Base-by-base conservation (phyloP, 441 rosid genomes). In the Erodium moschatum region DNA sequence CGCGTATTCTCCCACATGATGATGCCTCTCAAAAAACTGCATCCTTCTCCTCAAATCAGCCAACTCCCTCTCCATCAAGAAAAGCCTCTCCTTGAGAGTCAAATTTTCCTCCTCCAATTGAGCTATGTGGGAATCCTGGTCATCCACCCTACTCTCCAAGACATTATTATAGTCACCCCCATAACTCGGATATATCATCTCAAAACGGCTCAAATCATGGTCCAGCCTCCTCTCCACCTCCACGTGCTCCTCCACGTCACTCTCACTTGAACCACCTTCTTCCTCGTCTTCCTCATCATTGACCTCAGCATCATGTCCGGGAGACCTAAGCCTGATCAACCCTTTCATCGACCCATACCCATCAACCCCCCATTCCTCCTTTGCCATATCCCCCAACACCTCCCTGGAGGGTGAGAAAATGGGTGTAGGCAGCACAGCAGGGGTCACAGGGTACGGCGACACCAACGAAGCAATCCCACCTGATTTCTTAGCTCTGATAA, bases 311-410 rank as follows among this genome's bases (percentile, higher is more conserved):
- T 85, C 91, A 67, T 85, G 74, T 12, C 89, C 92, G n/a, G 86
- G 89, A 0, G 90, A 88, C 19, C 94, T 75, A 4, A 93, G 82
- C 81, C 97, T 81, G 63, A 93, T 93, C 80, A 89, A 66, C 10
- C 98, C 98, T 72, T 93, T 93, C 97, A 93, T 93, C 0, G 98
- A 89, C 10, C 98, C 97, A 63, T 93, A 93, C 9, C 98, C 98
- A 85, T 93, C 94, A 52, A 93, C 97, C 0, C 97, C 97, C 98
- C 97, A 93, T 69, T 93, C 96, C 74, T 93, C 97, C 79, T 91
- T 91, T 0, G 96, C 98, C 93, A 86, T 89, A 72, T 91, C 96
- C 11, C 95, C 98, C 73, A 93, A 71, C 0, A 89, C 89, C 83
- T 93, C 98, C 72, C 89, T 82, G 0, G 98, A 86, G 0, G 96